These are phyloP conservation scores for Danielozyma ontarioensis DNA, from an alignment of 805 yeast genomes.

Conservation along the genomic window DNA sequence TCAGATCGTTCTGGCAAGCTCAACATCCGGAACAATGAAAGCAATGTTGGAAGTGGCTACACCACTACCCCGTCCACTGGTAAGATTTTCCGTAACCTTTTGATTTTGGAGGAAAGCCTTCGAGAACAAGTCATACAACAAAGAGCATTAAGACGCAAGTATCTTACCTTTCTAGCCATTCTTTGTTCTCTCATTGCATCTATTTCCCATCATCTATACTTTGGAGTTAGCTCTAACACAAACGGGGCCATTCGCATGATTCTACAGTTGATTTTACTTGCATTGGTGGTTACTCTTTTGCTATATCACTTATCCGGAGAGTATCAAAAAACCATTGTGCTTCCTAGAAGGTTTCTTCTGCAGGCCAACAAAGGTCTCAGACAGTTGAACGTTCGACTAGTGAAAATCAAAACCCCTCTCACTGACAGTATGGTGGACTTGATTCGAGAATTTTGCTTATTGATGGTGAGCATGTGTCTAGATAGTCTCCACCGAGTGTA, in stretches of 20 bases:
- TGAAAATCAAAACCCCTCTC: conserved; percentile 47
- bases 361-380: conserved; percentile 88
- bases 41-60: neutral
- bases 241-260: conserved; percentile 32
- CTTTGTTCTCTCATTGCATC: conserved; percentile 38
- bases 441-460: conserved; percentile 31
- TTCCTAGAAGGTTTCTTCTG: conserved; percentile 72
- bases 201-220: conserved; percentile 33
- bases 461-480: conserved; percentile 23
- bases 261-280: conserved; percentile 54
- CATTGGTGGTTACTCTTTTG: conserved; percentile 60
- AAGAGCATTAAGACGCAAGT: conserved; percentile 57
- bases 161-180: conserved; percentile 46
- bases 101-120: conserved; percentile 80
- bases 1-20: neutral
- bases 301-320: conserved; percentile 87
- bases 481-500: conserved; percentile 28
- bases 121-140: conserved; percentile 78
- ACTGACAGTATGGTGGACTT: conserved; percentile 29
- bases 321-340: conserved; percentile 76
- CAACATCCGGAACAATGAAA: neutral
- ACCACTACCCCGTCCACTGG: conserved; percentile 45
- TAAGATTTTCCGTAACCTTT: conserved; percentile 72
- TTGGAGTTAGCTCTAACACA: conserved; percentile 15
- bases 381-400: conserved; percentile 73